Percentiles rank a stretch among this genome's conserved stretches.
Conservation (phyloP, 75 land plant genomes). For the Pinus tabuliformis region DNA sequence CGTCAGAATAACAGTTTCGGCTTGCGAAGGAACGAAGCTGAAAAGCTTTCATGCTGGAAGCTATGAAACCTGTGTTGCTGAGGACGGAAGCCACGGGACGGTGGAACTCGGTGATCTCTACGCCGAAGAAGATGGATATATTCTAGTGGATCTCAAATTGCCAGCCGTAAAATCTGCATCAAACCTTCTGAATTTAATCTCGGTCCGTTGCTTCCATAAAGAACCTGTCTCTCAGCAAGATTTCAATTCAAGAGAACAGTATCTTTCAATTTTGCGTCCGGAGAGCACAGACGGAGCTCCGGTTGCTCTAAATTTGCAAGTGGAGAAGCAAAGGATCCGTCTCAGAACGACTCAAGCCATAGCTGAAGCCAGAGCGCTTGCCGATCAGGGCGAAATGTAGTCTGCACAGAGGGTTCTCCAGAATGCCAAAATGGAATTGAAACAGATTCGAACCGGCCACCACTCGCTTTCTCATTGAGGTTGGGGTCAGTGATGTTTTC, state of each 20-base stretch:
- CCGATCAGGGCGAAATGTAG: slow-evolving; percentile 42
- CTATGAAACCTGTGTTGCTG: slow-evolving; percentile 8
- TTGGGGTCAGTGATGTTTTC: too few species aligned
- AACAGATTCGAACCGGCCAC: slow-evolving; percentile 25
- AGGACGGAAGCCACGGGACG: slow-evolving; percentile 14
- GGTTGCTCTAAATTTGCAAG: slow-evolving; percentile 1
- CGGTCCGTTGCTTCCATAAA: slow-evolving; percentile 36
- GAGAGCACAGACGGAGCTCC: not conserved
- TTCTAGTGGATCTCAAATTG: slow-evolving; percentile 54
- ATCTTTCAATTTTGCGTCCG: slow-evolving; percentile 8
- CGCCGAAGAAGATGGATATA: slow-evolving; percentile 76
- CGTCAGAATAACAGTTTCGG: slow-evolving; percentile 38
- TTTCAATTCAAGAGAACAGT: slow-evolving; percentile 11
- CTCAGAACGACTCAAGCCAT: slow-evolving; percentile 57
- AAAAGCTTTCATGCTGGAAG: slow-evolving; percentile 30
- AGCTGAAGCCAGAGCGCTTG: slow-evolving; percentile 58
- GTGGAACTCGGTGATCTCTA: slow-evolving; percentile 78
- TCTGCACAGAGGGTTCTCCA: slow-evolving; percentile 47
- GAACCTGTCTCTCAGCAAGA: slow-evolving; percentile 50
- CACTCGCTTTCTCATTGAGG: slow-evolving; percentile 18
- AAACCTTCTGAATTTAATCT: slow-evolving; percentile 28
- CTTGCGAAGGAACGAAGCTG: slow-evolving; percentile 22
- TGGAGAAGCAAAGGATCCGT: slow-evolving; percentile 45
- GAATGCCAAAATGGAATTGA: slow-evolving; percentile 42
- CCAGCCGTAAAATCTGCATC: not conserved